A percentile compares a stretch with the other conserved stretches of the same genome.
phyloP scores from a whole-genome alignment of 306 rosid species.

The Cyamopsis tetragonoloba region DNA sequence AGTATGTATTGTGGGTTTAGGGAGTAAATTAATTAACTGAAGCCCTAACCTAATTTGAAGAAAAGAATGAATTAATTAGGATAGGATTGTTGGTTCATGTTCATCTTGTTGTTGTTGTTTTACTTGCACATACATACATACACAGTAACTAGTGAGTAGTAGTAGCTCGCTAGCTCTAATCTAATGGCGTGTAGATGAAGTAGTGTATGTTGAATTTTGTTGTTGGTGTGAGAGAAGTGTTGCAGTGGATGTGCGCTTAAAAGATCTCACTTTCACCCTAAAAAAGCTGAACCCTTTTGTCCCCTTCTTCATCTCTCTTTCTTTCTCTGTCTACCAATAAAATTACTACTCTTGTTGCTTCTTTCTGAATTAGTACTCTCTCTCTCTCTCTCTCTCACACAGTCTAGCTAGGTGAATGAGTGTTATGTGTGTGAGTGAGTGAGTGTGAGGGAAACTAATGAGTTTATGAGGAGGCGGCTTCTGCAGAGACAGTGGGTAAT shows the following conservation, averaged over 20 bases:
- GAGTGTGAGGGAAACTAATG: conserved; percentile 32
- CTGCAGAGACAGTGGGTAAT: conserved; percentile 38
- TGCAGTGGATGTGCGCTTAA: conserved; percentile 37
- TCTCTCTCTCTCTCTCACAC: conserved; percentile 20
- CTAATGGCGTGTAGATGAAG: conserved; percentile 46
- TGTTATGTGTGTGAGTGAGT: not conserved
- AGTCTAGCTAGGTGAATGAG: conserved; percentile 19
- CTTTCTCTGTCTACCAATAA: conserved; percentile 24
- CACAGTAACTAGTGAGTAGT: no score
- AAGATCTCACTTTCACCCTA: conserved; percentile 50
- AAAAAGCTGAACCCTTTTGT: conserved; percentile 50
- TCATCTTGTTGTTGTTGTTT: no score
- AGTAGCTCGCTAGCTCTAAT: no score
- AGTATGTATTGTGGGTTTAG: no score
- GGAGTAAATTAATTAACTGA: no score
- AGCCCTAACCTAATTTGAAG: no score
- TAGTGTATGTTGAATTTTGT: conserved; percentile 34
- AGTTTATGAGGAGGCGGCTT: conserved; percentile 81
- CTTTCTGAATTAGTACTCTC: not conserved
- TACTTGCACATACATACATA: no score
- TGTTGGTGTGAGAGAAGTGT: no score
- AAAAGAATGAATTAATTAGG: no score
- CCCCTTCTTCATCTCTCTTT: conserved; percentile 29
- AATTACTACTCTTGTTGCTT: conserved; percentile 10
- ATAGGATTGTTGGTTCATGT: no score